Evolutionary conservation across 441 rosid species (phyloP).

Genomic region (Cnidoscolus chayamansa): DNA sequence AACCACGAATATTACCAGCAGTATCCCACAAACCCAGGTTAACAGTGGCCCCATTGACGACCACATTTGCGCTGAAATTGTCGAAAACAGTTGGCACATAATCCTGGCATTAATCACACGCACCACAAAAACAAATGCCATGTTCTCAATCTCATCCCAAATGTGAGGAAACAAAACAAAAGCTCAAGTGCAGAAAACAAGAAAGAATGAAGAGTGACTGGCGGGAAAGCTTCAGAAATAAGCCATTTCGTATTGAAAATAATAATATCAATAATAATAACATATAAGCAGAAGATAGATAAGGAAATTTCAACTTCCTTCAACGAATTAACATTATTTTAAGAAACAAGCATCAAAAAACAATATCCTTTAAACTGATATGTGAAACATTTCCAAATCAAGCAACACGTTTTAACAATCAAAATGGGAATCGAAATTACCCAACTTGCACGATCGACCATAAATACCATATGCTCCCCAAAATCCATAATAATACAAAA

Average conservation of each 20-base stretch:
- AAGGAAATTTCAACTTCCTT: not conserved
- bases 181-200: too few relatives aligned
- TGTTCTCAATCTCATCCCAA: not conserved
- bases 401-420: not conserved
- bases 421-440: not conserved
- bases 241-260: not conserved
- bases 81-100: slow-evolving; percentile 92
- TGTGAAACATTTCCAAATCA: slow-evolving; percentile 12
- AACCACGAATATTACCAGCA: slow-evolving; percentile 51
- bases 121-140: not conserved
- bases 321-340: not conserved
- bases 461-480: not conserved
- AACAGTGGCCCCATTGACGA: slow-evolving; percentile 75
- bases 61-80: slow-evolving; percentile 94
- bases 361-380: not conserved
- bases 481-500: not conserved
- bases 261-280: not conserved
- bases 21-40: slow-evolving; percentile 92
- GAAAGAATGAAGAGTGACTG: too few relatives aligned
- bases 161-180: too few relatives aligned
- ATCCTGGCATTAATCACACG: slow-evolving; percentile 40
- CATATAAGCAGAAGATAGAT: not conserved
- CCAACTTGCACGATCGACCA: not conserved
- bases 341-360: not conserved
- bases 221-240: too few relatives aligned